Base-by-base conservation (phyloP, 2,329 filamentous ascomycete genomes). In the Curvularia verruculosa region DNA sequence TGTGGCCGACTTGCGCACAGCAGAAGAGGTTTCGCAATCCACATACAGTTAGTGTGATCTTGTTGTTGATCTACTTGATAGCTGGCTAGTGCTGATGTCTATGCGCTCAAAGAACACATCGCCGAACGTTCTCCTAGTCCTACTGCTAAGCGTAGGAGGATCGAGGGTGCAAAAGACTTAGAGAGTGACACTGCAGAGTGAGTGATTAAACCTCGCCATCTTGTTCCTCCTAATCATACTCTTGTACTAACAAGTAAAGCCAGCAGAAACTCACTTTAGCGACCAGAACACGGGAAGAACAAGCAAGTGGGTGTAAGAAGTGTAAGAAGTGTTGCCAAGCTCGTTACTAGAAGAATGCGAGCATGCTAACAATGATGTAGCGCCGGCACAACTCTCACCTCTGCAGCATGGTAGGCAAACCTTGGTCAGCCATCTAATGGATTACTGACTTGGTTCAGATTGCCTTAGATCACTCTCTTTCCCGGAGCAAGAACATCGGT, bases 391-490 rank as follows among this genome's bases (percentile, higher is more conserved):
- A 26, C 40, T 43, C 40, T 43, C 40, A 28, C 23, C 23, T 41
- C 8, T 23, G 15, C 21, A 43, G 18, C 23, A 4, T 0, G 13
- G 40, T 43, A 26, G 15, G 40, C 15, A 26, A 24, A 9, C 12
- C 9, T 26, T 43, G 40, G 12, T 26, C 15, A 43, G 40, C 23
- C 15, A 43, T n/a, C 3, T 28, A 10, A 24, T 26, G 7, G 5
- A 2, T 28, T 28, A 26, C 48, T 43, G 40, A 43, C 40, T 43
- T 43, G 3, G 19, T 36, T 26, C 13, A 61, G 58, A 49, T 13
- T 61, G 58, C 40, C 51, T 61, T 13, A 51, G 45, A 47, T 58
- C 58, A 36, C 58, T 61, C 12, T 45, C 54, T 4, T 61, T 61
- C 40, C 47, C 37, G n/a, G 51, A 61, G 44, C 58, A 58, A 53